These are phyloP conservation scores for Ramaria sp. DNA, from an alignment of 768 basidiomycete species.

Conservation along the genomic window DNA sequence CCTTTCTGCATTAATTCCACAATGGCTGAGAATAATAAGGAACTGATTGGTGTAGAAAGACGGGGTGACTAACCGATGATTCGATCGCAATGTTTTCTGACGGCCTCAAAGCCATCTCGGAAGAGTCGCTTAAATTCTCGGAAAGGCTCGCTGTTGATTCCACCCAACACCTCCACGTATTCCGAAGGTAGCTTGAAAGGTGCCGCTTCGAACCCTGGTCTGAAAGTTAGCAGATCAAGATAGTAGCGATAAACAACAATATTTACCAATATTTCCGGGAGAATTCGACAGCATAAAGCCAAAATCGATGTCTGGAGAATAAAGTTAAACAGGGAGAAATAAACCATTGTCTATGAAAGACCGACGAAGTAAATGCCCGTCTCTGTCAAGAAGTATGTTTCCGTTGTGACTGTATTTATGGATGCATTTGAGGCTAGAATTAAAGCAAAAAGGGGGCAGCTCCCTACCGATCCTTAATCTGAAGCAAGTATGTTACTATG, in stretches of 20 bases:
- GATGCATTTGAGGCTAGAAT: not conserved
- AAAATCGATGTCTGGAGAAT: conserved; percentile 77
- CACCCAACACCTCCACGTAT: conserved; percentile 93
- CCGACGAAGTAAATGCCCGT: conserved; percentile 73
- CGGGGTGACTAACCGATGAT: conserved; percentile 63
- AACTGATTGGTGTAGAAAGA: conserved; percentile 17
- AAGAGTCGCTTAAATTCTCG: conserved; percentile 80
- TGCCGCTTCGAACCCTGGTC: conserved; percentile 82
- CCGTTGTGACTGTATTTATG: conserved; percentile 59
- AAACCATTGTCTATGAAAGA: not conserved
- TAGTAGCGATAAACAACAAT: not conserved
- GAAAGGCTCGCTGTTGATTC: conserved; percentile 64
- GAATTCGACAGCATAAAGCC: conserved; percentile 97
- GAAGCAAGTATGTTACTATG: conserved; percentile 89
- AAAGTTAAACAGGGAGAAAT: not conserved
- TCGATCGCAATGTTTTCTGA: conserved; percentile 91
- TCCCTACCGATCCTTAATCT: conserved; percentile 78
- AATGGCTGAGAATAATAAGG: conserved; percentile 34
- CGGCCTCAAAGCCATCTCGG: conserved; percentile 87
- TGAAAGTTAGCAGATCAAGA: not conserved
- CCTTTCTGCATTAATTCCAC: conserved; percentile 99
- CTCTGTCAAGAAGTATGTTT: conserved; percentile 91
- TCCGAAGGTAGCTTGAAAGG: conserved; percentile 95
- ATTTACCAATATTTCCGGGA: conserved; percentile 79
- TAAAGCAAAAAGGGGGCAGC: not conserved